A percentile compares a stretch with the other conserved stretches of the same genome.
phyloP scores from a whole-genome alignment of 305 asterid genomes.

The Fraxinus latifolia region DNA sequence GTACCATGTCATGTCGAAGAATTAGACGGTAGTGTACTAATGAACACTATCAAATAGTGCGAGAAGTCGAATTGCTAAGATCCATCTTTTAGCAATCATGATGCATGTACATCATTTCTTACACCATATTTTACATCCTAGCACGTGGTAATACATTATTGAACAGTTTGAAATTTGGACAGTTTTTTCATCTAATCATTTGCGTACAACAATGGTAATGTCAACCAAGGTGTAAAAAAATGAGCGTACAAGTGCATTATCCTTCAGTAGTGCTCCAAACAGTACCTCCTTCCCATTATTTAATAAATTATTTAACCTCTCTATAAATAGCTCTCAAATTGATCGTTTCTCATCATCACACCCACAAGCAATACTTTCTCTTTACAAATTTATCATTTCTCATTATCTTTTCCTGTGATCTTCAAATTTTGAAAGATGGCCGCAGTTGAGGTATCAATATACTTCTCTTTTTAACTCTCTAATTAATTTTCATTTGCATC shows the following conservation, averaged over 20 bases:
- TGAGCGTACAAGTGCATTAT: too few relatives aligned
- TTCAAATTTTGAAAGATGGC: neutral
- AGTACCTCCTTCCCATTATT: neutral
- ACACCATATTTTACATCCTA: too few relatives aligned
- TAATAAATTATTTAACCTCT: neutral
- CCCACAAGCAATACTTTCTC: neutral
- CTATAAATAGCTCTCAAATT: neutral
- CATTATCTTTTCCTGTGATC: neutral
- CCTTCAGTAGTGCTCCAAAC: neutral
- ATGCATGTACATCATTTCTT: too few relatives aligned
- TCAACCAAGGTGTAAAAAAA: too few relatives aligned
- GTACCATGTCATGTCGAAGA: neutral
- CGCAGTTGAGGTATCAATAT: slow-evolving; percentile 1
- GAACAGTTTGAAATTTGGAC: neutral
- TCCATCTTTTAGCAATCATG: neutral
- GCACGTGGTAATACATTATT: neutral
- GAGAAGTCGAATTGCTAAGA: neutral
- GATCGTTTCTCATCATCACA: neutral
- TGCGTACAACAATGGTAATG: too few relatives aligned
- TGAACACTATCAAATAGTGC: neutral
- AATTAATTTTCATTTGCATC: neutral
- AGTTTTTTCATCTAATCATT: neutral
- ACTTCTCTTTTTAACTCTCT: neutral
- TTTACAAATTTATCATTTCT: neutral
- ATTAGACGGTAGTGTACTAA: neutral